Percentiles rank a stretch among this genome's conserved stretches.
These are phyloP conservation scores for Atkinsonella texensis DNA, from an alignment of 2,329 filamentous ascomycete species.

Conservation along the genomic window DNA sequence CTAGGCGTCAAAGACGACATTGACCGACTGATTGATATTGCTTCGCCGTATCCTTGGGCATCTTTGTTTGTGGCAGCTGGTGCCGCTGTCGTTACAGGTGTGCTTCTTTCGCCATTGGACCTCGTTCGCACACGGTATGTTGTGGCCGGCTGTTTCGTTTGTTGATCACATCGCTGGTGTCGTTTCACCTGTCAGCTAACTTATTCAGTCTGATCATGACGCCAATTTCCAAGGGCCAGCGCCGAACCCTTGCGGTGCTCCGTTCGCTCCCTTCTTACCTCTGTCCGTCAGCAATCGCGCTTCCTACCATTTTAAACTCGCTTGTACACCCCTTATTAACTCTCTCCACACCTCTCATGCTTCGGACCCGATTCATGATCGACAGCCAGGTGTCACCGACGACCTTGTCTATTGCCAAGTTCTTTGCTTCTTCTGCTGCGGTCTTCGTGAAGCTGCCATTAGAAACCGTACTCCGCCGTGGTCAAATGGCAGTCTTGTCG, in stretches of 20 bases:
- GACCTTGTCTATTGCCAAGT: slow-evolving; percentile 71
- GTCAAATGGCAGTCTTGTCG: slow-evolving; percentile 64
- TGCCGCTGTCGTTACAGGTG: slow-evolving; percentile 58
- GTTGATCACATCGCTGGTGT: not conserved
- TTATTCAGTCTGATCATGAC: slow-evolving; percentile 65
- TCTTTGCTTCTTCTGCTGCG: slow-evolving; percentile 67
- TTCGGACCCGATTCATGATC: slow-evolving; percentile 74
- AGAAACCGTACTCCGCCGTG: slow-evolving; percentile 82
- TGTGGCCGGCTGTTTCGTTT: slow-evolving; percentile 19
- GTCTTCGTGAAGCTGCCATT: slow-evolving; percentile 80
- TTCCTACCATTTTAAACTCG: slow-evolving; percentile 80
- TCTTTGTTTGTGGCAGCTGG: slow-evolving; percentile 62
- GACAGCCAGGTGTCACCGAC: slow-evolving; percentile 72
- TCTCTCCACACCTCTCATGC: slow-evolving; percentile 69
- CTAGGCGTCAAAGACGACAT: slow-evolving; percentile 63
- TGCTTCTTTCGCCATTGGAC: slow-evolving; percentile 78
- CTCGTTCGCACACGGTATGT: slow-evolving; percentile 62
- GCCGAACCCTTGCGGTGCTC: slow-evolving; percentile 67
- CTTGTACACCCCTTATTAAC: slow-evolving; percentile 73
- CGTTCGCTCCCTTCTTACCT: slow-evolving; percentile 67
- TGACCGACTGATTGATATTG: slow-evolving; percentile 60
- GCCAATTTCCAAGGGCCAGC: slow-evolving; percentile 58
- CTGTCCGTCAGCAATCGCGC: slow-evolving; percentile 56
- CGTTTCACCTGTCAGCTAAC: slow-evolving; percentile 15
- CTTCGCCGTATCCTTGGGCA: slow-evolving; percentile 69